Evolutionary conservation across 2,329 filamentous ascomycete genomes (phyloP).

Genomic region (Sporothrix mexicana): DNA sequence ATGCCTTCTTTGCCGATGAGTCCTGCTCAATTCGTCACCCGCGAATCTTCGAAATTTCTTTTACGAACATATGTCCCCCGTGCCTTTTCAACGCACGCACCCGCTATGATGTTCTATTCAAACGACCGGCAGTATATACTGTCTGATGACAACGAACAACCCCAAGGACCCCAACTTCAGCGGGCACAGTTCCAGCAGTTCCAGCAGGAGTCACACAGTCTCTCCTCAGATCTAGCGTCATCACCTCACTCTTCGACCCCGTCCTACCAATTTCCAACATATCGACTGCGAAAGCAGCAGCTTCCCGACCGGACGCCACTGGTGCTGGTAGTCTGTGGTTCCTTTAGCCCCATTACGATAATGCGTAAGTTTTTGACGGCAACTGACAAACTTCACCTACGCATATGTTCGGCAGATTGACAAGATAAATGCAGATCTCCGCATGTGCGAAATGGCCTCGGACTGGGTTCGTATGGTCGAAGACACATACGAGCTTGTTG

Average conservation of each 20-base stretch:
- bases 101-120: background rate
- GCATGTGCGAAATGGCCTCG: constrained; percentile 49
- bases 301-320: constrained; percentile 43
- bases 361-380: constrained; percentile 36
- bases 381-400: constrained; percentile 18
- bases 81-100: background rate
- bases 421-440: constrained; percentile 43
- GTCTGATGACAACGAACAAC: background rate
- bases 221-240: background rate
- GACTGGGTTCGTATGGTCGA: constrained; percentile 48
- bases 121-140: background rate
- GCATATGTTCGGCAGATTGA: background rate
- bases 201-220: background rate
- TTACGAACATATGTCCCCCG: background rate
- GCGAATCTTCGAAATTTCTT: background rate
- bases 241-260: background rate
- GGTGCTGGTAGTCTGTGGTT: constrained; percentile 48
- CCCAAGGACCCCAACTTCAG: background rate
- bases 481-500: constrained; percentile 76
- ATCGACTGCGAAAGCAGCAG: constrained; percentile 34
- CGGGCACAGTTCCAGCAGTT: constrained; percentile 15
- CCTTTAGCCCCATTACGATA: constrained; percentile 44
- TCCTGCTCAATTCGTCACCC: background rate
- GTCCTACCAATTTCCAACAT: constrained; percentile 36
- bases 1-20: no score